Evolutionary conservation across 805 yeast species (phyloP).

Genomic region (Candida incommunis): DNA sequence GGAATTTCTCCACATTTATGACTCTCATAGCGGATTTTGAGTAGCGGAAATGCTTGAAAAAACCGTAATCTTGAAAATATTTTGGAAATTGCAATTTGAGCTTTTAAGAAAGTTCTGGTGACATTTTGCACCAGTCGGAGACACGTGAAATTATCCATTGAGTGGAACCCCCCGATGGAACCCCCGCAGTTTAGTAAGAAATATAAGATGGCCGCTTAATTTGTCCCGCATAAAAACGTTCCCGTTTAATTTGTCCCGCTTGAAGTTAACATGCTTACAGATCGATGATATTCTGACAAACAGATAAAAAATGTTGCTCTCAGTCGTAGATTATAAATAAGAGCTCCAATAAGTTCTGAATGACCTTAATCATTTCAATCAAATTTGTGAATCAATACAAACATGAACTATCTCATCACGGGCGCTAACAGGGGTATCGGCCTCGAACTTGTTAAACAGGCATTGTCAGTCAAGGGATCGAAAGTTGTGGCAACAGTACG

Average conservation of each 20-base stretch:
- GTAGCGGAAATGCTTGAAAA: no score
- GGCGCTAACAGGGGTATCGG: slow-evolving; percentile 29
- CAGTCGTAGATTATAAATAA: neutral
- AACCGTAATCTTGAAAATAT: no score
- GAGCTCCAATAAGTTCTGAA: neutral
- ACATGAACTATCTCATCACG: slow-evolving; percentile 18
- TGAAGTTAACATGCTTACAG: neutral
- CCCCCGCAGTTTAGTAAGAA: neutral
- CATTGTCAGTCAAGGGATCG: slow-evolving; percentile 13
- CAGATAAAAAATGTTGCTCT: neutral
- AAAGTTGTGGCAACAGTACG: slow-evolving; percentile 15
- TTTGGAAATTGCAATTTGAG: no score
- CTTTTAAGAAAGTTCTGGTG: neutral
- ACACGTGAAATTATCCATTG: neutral
- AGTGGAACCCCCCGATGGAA: neutral
- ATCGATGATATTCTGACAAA: neutral
- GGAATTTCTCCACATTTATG: neutral
- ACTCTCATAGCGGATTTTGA: neutral
- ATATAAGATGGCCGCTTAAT: neutral
- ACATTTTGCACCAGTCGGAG: neutral
- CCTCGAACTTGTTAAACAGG: slow-evolving; percentile 16
- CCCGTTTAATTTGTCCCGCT: neutral
- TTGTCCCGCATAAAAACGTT: no score
- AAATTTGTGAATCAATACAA: neutral
- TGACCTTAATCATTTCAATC: no score